Evolutionary conservation across 768 basidiomycete species (phyloP), one percentile per base, ranked within the genome.

Genomic region (Boletus reticulatus): DNA sequence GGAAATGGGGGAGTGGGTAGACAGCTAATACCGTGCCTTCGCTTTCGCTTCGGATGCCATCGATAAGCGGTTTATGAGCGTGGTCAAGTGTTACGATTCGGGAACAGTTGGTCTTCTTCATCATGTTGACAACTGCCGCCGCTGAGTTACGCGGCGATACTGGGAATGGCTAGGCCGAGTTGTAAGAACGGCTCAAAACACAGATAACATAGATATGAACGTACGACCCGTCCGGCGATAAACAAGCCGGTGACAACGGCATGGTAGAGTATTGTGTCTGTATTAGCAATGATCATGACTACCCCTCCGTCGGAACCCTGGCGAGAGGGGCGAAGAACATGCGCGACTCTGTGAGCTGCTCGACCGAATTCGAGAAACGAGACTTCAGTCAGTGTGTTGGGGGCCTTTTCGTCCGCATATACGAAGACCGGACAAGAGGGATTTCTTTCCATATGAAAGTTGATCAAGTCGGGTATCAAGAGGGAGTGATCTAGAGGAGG

Each of bases 361-460:
- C 37, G 52, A 39, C 52, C 45, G n/a, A 53, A 53, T n/a, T 53
- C 52, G 20, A 53, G 52, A 20, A 46, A 53, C 27, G 62, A 59
- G 19, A 73, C 57, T 39, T 65, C 60, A n/a, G 55, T 68, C 47
- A 50, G 36, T 2, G 44, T 42, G 17, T 51, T 44, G 0, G 60
- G 41, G 58, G 9, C 14, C 12, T 36, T 27, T 47, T 66, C 52
- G 47, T 64, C 39, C 5, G 50, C 14, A 43, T 60, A 67, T 8
- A 57, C 50, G 31, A 58, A 71, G 13, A 60, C 43, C 2, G 71
- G 70, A n/a, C 59, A 48, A 19, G 46, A 37, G 1, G 72, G 43
- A 39, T 72, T 72, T 37, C 39, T 60, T 17, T 62, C 49, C 48
- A 67, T 60, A 36, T 66, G 61, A 34, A 69, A 69, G 45, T 63